Evolutionary conservation across 164 flowering plant species (phyloP), one percentile per base, ranked within the genome.

Genomic region (Magnolia sinica): DNA sequence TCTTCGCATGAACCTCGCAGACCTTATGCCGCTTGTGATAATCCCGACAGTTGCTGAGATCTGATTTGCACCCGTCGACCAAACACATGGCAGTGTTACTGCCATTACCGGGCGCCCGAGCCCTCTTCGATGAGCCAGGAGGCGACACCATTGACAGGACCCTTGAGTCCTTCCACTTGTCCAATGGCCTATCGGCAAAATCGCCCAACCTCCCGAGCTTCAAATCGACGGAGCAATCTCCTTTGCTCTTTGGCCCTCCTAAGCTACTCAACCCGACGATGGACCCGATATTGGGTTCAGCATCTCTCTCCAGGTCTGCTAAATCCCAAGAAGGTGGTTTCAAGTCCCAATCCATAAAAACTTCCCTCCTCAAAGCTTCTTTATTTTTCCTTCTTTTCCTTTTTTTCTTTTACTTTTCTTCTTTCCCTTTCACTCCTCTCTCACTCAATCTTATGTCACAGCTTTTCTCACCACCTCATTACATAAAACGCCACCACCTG

Each of bases 11-110:
- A 61, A 81, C 72, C 81, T 93, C 96, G 55, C 98, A 93, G 70
- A 91, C 96, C 82, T 93, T 93, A 80, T 93, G 98, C 31, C 96
- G 86, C 79, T 91, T 82, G 73, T 93, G 96, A 77, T 93, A 93
- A 75, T 92, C 98, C 68, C 92, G 85, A 72, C 91, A 93, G 49
- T 77, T 86, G 77, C 91, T 93, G 66, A 93, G 91, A 83, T 93
- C 98, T 5, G 93, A 81, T 31, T 75, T 81, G 78, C 98, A 93
- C 0, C 92, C 96, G 73, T 93, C 98, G 58, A 93, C 96, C 72
- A 88, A 86, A 77, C 98, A 93, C 1, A 85, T 79, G 10, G 74
- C 87, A 11, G 73, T 61, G 73, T 87, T 88, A 23, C 72, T 66
- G 22, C 88, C 85, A 84, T 76, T 84, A 55, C 73, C 79, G 72